Base-by-base conservation (phyloP, 2,329 filamentous ascomycete species). In the Colletotrichum cordylinicola region DNA sequence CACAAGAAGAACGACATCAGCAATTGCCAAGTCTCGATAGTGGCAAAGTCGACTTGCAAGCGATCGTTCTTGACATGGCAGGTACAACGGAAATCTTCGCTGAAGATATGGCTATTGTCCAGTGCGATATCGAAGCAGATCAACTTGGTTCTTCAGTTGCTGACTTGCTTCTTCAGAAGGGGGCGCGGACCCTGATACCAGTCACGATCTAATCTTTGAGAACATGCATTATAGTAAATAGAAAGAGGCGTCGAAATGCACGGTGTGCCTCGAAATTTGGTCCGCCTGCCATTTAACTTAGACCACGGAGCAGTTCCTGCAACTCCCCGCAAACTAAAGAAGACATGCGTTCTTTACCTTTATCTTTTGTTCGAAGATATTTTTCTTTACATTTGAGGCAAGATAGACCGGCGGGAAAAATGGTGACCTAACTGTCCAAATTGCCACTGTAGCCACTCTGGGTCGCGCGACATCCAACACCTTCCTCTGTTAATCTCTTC, bases 121-220 rank as follows among this genome's bases (percentile, higher is more conserved):
- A 56, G 7, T 43, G 60, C 27, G 75, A 74, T 13, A 67, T 65
- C 29, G 67, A 56, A 13, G 75, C 71, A 21, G 75, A 77, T 61
- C 13, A 29, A 33, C 31, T 71, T 5, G 62, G 62, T 13, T 48
- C 64, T 7, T 15, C 61, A 8, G 37, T 72, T 27, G 67, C 72
- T 5, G 21, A 61, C 9, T 52, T 56, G 12, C 29, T 71, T 9
- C 21, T 48, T 8, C 31, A 71, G 8, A 55, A 71, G 16, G 72
- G 72, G 35, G 72, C 67, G 56, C 43, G 29, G 12, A 35, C 55
- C 15, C 43, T 75, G 35, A 24, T 75, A 10, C 39, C 39, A 48
- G 8, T 48, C 18, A 48, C 39, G 21, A 13, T 48, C 8, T 12
- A n/a, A 48, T 48, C 12, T 48, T 48, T 48, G 39, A 48, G 8